Evolutionary conservation across 345 rosid genomes (phyloP), one percentile per base, ranked within the genome.

Genomic region (Citrus trifoliata): DNA sequence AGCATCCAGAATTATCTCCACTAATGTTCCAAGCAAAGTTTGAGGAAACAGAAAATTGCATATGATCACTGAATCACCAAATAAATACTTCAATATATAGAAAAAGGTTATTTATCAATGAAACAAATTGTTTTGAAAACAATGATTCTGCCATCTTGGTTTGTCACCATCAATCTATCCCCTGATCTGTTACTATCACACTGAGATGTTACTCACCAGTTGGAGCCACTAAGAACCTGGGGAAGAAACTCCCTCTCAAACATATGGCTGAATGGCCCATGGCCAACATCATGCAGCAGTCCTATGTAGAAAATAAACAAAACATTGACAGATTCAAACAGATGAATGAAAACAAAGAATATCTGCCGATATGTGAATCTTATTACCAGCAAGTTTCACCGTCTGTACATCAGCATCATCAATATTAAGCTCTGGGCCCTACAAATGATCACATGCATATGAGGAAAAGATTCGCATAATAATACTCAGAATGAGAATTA

Each of bases 241-340:
- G 95, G 95, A 79, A 91, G 92, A 86, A 91, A 90, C 68, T 60
- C 89, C 14, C 85, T 84, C 82, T 91, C 93, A 84, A 91, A 91
- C 80, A 87, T 24, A 83, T 91, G 93, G 78, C 93, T 91, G 82
- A 91, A 89, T n/a, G 95, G 95, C 32, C 95, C 95, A 84, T 91
- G 93, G 66, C 95, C 95, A 77, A 91, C 87, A 85, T 91, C 95
- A 82, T 91, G 95, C 82, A 91, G 83, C 37, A 91, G 86, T 79
- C 95, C 95, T 90, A 74, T 48, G 77, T n/a, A 79, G 37, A 32
- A 76, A 67, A 72, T 30, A 32, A 67, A 71, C 40, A 75, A 33
- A 30, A 58, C 19, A 62, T 70, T n/a, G 27, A 21, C 12, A 2
- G 27, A 63, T 21, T 37, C 60, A 6, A 70, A 63, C 58, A 30